Conservation (phyloP, 257 asterid species). For the Knoxia roxburghii region DNA sequence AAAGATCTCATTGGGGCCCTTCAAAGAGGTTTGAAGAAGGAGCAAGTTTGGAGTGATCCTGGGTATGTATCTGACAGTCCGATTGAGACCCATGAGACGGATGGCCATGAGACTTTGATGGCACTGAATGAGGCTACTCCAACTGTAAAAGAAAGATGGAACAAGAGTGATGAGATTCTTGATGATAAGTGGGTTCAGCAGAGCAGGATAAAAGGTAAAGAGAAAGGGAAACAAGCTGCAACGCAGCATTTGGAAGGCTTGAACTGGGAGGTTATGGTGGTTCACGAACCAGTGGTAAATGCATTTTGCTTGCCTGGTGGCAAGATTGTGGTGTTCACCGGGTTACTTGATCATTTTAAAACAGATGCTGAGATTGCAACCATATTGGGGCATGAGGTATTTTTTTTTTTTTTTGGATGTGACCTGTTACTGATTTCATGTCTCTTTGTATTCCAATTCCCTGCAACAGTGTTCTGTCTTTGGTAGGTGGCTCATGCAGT, state of each 20-base stretch:
- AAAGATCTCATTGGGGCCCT: conserved; percentile 65
- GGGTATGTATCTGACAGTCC: conserved; percentile 42
- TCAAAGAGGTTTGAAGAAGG: conserved; percentile 75
- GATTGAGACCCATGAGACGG: conserved; percentile 18
- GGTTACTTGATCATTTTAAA: conserved; percentile 69
- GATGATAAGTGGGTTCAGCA: conserved; percentile 81
- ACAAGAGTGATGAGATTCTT: conserved; percentile 72
- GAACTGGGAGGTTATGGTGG: conserved; percentile 89
- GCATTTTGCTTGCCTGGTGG: conserved; percentile 95
- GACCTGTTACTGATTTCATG: neutral
- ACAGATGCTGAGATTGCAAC: conserved; percentile 91
- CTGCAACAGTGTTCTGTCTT: conserved; percentile 16
- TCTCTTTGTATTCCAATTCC: conserved; percentile 12
- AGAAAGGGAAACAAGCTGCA: conserved; percentile 44
- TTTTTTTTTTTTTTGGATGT: neutral
- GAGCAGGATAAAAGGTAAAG: conserved; percentile 66
- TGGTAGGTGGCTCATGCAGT: conserved; percentile 88
- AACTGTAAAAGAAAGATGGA: conserved; percentile 51
- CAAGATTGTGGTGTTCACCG: conserved; percentile 90
- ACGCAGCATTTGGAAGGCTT: conserved; percentile 70
- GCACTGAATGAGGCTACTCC: conserved; percentile 27
- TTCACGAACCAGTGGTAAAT: conserved; percentile 62
- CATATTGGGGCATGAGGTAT: conserved; percentile 81
- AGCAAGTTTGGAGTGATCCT: conserved; percentile 69
- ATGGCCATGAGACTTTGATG: conserved; percentile 29